A percentile compares a stretch with the other conserved stretches of the same genome.
phyloP scores from a whole-genome alignment of 164 flowering plant species.

The Aristolochia contorta region DNA sequence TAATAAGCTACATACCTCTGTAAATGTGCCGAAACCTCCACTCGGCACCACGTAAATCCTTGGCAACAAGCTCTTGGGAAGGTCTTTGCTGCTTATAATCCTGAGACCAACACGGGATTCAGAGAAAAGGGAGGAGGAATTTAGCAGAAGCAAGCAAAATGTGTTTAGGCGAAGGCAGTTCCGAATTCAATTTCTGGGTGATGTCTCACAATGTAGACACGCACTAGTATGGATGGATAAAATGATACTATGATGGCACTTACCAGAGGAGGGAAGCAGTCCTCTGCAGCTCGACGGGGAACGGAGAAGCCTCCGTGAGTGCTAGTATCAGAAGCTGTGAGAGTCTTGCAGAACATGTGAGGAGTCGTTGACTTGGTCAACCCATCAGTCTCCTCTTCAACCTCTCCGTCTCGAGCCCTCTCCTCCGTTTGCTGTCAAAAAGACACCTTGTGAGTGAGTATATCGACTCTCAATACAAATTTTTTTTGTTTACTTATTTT shows the following conservation, averaged over 20 bases:
- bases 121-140: neutral
- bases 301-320: conserved; percentile 99
- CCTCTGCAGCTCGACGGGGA: conserved; percentile 98
- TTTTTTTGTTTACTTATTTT: no score
- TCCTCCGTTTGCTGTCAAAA: conserved; percentile 36
- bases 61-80: conserved; percentile 94
- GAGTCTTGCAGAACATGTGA: conserved; percentile 98
- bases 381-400: conserved; percentile 40
- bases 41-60: conserved; percentile 82
- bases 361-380: conserved; percentile 49
- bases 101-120: conserved; percentile 19
- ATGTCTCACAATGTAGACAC: no score
- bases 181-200: no score
- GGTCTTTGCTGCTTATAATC: conserved; percentile 94
- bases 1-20: conserved; percentile 42
- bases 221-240: no score
- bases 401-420: conserved; percentile 41
- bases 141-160: neutral
- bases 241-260: neutral
- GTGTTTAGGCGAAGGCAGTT: no score
- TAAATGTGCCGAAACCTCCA: conserved; percentile 96
- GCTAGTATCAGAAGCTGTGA: conserved; percentile 98
- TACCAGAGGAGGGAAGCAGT: conserved; percentile 98
- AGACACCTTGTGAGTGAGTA: no score
- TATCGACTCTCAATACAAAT: no score